A percentile compares a stretch with the other conserved stretches of the same genome.
phyloP scores from a whole-genome alignment of 2,329 filamentous ascomycete genomes.

The Diaporthe humulicola region DNA sequence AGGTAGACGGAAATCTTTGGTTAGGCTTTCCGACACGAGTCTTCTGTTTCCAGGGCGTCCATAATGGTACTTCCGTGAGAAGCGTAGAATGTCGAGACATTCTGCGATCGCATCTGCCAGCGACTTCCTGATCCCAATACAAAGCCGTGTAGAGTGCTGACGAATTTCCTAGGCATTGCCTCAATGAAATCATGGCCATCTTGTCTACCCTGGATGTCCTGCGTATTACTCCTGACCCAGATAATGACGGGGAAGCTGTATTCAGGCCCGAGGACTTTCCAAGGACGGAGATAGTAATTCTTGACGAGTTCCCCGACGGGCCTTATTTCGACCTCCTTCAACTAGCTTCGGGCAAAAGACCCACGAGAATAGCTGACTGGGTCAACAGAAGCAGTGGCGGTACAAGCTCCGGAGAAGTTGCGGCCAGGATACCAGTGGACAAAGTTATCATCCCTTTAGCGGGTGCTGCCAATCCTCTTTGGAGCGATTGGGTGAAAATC shows the following conservation, averaged over 20 bases:
- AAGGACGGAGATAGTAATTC: slow-evolving; percentile 46
- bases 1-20: slow-evolving; percentile 45
- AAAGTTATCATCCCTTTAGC: slow-evolving; percentile 53
- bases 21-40: background rate
- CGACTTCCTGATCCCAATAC: background rate
- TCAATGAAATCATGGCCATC: slow-evolving; percentile 48
- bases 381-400: background rate
- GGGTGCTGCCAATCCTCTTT: slow-evolving; percentile 56
- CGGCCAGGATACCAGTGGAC: slow-evolving; percentile 40
- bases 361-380: slow-evolving; percentile 45
- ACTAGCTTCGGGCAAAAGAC: slow-evolving; percentile 49
- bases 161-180: slow-evolving; percentile 40
- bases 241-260: slow-evolving; percentile 22
- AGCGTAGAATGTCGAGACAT: background rate
- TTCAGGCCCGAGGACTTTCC: slow-evolving; percentile 21
- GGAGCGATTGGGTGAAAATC: slow-evolving; percentile 54
- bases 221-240: slow-evolving; percentile 39
- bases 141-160: background rate
- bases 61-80: background rate
- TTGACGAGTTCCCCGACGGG: slow-evolving; percentile 45
- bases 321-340: slow-evolving; percentile 48
- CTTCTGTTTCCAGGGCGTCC: background rate
- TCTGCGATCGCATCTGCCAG: background rate
- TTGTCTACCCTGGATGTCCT: slow-evolving; percentile 47
- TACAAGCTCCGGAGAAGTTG: slow-evolving; percentile 39